Conservation (phyloP, 1,284 basidiomycete genomes). For the Wolfiporia cocos region DNA sequence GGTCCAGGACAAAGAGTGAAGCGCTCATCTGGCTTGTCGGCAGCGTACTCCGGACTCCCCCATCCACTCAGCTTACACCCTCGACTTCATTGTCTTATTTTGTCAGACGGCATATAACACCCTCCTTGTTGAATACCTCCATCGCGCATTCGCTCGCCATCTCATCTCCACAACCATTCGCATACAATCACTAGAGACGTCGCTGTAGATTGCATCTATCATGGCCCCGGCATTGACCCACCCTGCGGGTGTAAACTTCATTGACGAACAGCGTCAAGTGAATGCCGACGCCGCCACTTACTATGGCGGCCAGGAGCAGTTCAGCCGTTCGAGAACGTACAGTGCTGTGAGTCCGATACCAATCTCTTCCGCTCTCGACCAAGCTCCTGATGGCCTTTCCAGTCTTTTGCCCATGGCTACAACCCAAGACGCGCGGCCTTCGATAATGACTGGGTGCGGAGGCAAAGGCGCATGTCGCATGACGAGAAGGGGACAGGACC, state of each 20-base stretch:
- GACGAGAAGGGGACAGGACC: constrained; percentile 72
- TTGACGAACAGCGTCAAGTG: constrained; percentile 56
- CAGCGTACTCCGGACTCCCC: constrained; percentile 3
- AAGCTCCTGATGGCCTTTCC: constrained; percentile 7
- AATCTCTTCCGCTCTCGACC: constrained; percentile 6
- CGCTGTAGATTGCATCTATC: not conserved
- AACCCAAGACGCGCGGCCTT: constrained; percentile 62
- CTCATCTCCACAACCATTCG: constrained; percentile 1
- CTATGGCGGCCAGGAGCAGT: constrained; percentile 74
- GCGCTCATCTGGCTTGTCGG: constrained; percentile 1
- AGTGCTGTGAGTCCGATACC: constrained; percentile 53
- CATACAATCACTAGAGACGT: too few relatives aligned
- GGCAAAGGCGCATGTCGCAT: constrained; percentile 78
- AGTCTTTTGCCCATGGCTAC: constrained; percentile 37
- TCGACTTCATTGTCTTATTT: constrained; percentile 2
- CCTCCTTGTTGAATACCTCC: not conserved
- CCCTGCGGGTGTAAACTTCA: constrained; percentile 57
- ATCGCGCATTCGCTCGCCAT: not conserved
- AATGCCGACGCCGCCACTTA: constrained; percentile 75
- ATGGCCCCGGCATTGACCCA: constrained; percentile 39
- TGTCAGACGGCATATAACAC: not conserved
- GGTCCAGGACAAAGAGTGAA: too few relatives aligned
- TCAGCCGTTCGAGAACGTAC: constrained; percentile 78
- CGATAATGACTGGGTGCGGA: constrained; percentile 66
- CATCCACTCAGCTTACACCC: constrained; percentile 4